A percentile compares a stretch with the other conserved stretches of the same genome.
phyloP scores from a whole-genome alignment of 2,329 filamentous ascomycete species.

The Taxawa tesnikishii region DNA sequence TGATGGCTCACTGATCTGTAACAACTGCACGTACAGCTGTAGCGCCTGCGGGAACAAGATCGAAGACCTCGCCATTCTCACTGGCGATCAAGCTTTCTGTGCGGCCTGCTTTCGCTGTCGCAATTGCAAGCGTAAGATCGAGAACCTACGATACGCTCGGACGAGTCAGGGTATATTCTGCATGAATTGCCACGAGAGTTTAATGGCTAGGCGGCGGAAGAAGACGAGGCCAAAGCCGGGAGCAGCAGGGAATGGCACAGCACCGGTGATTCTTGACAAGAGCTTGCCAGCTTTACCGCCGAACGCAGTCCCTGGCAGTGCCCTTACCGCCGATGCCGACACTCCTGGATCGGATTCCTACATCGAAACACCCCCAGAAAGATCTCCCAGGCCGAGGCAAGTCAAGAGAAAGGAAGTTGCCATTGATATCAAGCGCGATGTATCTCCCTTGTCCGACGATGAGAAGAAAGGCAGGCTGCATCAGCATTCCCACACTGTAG shows the following conservation, averaged over 20 bases:
- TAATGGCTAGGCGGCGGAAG: conserved; percentile 88
- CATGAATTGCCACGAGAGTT: conserved; percentile 94
- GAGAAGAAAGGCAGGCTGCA: conserved; percentile 6
- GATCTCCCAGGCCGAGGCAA: conserved; percentile 40
- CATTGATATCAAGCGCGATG: conserved; percentile 14
- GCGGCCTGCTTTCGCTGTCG: conserved; percentile 93
- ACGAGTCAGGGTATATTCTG: conserved; percentile 98
- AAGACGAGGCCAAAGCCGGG: conserved; percentile 50
- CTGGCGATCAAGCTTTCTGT: conserved; percentile 95
- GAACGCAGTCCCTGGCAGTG: conserved; percentile 51
- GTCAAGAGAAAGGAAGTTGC: conserved; percentile 12
- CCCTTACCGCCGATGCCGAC: conserved; percentile 45
- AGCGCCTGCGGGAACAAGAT: conserved; percentile 96
- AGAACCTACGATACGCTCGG: conserved; percentile 92
- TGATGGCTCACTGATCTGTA: conserved; percentile 96
- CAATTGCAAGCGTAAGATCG: conserved; percentile 98
- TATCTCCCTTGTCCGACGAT: conserved; percentile 22
- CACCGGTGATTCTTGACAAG: conserved; percentile 68
- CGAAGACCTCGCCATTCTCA: conserved; percentile 92
- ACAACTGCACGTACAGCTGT: conserved; percentile 98
- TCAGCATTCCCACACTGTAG: neutral
- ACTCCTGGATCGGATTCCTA: conserved; percentile 49
- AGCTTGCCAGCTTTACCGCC: conserved; percentile 83
- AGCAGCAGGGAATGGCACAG: conserved; percentile 23
- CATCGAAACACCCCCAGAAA: conserved; percentile 56